A percentile compares a stretch with the other conserved stretches of the same genome.
Conservation (phyloP, 257 asterid genomes). For the Cinchona pubescens region DNA sequence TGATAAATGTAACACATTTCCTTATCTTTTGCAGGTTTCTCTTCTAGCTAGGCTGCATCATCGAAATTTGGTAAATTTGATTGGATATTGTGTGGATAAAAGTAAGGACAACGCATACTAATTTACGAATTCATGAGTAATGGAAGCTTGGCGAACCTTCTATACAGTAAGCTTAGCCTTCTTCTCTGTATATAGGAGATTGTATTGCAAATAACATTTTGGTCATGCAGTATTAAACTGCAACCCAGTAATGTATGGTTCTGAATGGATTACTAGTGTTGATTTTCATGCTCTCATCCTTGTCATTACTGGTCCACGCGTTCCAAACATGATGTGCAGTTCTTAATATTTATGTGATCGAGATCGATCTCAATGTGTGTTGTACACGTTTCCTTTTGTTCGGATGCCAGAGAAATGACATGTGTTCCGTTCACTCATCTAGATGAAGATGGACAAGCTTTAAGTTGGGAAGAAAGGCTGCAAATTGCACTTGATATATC, state of each 20-base stretch:
- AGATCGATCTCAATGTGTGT: background rate
- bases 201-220: background rate
- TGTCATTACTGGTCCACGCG: background rate
- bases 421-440: slow-evolving; percentile 16
- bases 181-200: background rate
- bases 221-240: background rate
- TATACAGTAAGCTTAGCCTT: slow-evolving; percentile 60
- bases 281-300: background rate
- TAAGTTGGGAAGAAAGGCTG: slow-evolving; percentile 90
- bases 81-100: slow-evolving; percentile 94
- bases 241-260: background rate
- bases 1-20: background rate
- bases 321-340: background rate
- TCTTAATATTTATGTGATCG: background rate
- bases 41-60: slow-evolving; percentile 93
- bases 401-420: slow-evolving; percentile 12
- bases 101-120: slow-evolving; percentile 82
- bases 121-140: slow-evolving; percentile 93
- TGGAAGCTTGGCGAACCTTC: slow-evolving; percentile 87
- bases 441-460: slow-evolving; percentile 57
- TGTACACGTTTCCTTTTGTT: background rate
- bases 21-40: slow-evolving; percentile 64
- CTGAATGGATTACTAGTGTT: background rate
- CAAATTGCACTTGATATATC: slow-evolving; percentile 91
- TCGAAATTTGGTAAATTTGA: slow-evolving; percentile 88